Base-by-base conservation (phyloP, 495 filamentous ascomycete genomes). In the Lasiosphaeria miniovina region DNA sequence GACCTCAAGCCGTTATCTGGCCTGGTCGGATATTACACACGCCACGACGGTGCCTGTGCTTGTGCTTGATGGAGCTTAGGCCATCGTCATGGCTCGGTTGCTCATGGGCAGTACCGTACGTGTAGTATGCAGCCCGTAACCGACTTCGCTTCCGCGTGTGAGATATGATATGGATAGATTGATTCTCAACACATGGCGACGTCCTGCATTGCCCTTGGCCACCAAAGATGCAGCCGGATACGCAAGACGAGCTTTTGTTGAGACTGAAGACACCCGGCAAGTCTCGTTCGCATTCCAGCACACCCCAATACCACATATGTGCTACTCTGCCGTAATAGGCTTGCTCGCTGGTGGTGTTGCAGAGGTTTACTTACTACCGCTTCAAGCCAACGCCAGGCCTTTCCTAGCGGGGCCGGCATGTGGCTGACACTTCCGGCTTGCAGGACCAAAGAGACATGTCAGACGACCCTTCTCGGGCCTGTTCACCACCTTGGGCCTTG, bases 111-210 rank as follows among this genome's bases (percentile, higher is more conserved):
- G 45, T 55, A 48, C 46, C 12, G 38, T 41, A 41, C 12, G 38
- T 41, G 3, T 41, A 65, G 57, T 57, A 65, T 65, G 49, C 56
- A 59, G 15, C 58, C 61, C 15, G 46, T n/a, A 49, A n/a, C 46
- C 24, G 9, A 24, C 49, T 31, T 46, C 43, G 12, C 43, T n/a
- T 46, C 12, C 11, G 43, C 63, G 65, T 75, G 32, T 64, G 63
- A 72, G 59, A 66, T 72, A 49, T 72, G 71, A 69, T 65, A 63
- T 64, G 58, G 55, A 52, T 41, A 61, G 43, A 66, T 58, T 58
- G 56, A 55, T 51, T 60, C 60, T 65, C 53, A 24, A 32, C 51
- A 46, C 1, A 24, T 24, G 24, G 24, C 24, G 24, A 24, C 24
- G 24, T 24, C 24, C 24, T 24, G 24, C 24, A 24, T 24, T 24